phyloP scores from a whole-genome alignment of 768 basidiomycete genomes.

The Naganishia friedmannii region DNA sequence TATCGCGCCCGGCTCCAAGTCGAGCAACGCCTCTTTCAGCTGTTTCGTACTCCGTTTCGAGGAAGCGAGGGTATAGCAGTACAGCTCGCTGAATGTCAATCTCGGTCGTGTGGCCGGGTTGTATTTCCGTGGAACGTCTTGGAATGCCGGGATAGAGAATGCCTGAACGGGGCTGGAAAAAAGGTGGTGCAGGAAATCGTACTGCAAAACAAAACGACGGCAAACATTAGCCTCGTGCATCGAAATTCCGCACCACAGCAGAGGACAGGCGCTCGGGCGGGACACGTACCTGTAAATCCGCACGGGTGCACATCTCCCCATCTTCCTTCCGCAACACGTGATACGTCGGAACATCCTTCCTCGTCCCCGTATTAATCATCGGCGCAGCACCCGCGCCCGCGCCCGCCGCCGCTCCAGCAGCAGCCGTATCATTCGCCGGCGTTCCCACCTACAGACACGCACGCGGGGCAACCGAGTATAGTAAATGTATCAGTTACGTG shows the following conservation, averaged over 20 bases:
- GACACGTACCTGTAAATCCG: constrained; percentile 30
- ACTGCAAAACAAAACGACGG: too few species aligned
- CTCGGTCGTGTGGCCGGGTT: constrained; percentile 51
- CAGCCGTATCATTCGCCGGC: not conserved
- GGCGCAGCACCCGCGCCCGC: not conserved
- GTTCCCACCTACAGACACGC: not conserved
- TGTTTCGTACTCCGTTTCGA: constrained; percentile 69
- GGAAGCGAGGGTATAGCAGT: constrained; percentile 73
- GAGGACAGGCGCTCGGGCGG: too few species aligned
- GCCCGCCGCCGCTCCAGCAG: not conserved
- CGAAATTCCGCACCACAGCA: too few species aligned
- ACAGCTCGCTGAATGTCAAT: constrained; percentile 77
- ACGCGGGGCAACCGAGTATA: too few species aligned
- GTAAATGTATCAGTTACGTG: not conserved
- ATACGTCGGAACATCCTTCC: constrained; percentile 31
- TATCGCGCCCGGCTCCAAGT: constrained; percentile 39
- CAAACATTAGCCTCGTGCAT: too few species aligned
- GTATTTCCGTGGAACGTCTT: constrained; percentile 36
- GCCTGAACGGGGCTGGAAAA: constrained; percentile 67
- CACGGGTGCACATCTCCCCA: constrained; percentile 31
- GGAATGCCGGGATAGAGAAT: constrained; percentile 61
- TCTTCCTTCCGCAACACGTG: constrained; percentile 35
- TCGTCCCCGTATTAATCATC: constrained; percentile 15
- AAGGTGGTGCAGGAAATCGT: constrained; percentile 74
- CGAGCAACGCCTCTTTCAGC: constrained; percentile 69